These are phyloP conservation scores for Zelopaecilomyces penicillatus DNA, from an alignment of 2,329 filamentous ascomycete species.

Conservation along the genomic window DNA sequence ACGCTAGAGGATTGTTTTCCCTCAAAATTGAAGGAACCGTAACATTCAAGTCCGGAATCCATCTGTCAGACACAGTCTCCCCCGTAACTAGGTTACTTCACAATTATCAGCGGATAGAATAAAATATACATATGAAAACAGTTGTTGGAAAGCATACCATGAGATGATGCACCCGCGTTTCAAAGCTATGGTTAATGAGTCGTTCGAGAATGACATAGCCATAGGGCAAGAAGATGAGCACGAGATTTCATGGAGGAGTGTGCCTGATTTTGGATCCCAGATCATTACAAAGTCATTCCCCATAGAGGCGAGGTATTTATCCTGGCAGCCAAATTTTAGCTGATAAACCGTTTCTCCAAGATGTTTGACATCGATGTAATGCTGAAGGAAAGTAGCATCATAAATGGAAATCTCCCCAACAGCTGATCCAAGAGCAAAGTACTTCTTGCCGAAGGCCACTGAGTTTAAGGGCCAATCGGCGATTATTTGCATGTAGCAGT, in stretches of 20 bases:
- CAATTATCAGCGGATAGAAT: no score
- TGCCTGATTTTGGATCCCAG: conserved; percentile 1
- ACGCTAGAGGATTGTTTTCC: not conserved
- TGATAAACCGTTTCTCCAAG: not conserved
- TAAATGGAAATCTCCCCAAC: conserved; percentile 1
- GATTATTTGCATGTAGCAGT: not conserved
- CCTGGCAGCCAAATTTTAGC: conserved; percentile 1
- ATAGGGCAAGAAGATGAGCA: not conserved
- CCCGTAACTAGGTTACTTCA: no score
- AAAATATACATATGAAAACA: no score
- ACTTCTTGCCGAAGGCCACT: conserved; percentile 1
- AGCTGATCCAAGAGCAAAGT: conserved; percentile 2
- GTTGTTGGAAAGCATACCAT: not conserved
- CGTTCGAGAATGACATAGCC: not conserved
- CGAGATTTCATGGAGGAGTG: not conserved
- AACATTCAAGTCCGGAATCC: not conserved
- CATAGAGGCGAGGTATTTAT: not conserved
- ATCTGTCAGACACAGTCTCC: not conserved
- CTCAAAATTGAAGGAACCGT: not conserved
- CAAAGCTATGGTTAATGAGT: not conserved
- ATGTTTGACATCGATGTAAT: not conserved
- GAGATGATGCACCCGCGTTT: not conserved
- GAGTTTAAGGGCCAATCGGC: not conserved
- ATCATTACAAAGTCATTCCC: not conserved
- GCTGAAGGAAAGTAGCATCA: not conserved